phyloP scores from a whole-genome alignment of 306 rosid genomes.

The Acmispon strigosus region DNA sequence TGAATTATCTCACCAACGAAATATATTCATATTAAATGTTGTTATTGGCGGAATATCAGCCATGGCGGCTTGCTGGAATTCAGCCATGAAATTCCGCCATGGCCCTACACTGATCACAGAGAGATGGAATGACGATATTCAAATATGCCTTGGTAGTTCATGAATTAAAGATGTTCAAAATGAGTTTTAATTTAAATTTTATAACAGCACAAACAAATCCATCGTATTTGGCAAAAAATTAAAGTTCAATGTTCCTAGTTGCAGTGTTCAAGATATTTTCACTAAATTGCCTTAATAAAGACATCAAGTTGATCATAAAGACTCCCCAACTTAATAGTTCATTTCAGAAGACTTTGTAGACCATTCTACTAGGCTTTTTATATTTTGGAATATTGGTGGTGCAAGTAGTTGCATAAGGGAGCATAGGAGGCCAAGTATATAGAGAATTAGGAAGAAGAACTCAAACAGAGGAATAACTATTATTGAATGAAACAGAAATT shows the following conservation, averaged over 20 bases:
- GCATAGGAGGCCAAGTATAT: neutral
- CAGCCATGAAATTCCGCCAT: no score
- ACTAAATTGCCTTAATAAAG: neutral
- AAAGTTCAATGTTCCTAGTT: neutral
- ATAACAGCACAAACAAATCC: neutral
- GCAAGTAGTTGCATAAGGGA: neutral
- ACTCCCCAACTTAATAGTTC: neutral
- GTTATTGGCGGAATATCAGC: no score
- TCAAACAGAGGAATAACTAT: no score
- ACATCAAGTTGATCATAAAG: neutral
- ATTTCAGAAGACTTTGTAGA: neutral
- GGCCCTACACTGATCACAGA: neutral
- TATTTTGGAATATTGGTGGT: neutral
- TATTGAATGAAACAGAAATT: no score
- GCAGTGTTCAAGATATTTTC: constrained; percentile 8
- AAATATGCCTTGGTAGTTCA: neutral
- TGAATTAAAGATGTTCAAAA: neutral
- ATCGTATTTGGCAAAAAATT: neutral
- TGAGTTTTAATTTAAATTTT: neutral
- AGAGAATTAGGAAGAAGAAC: no score
- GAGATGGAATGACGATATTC: neutral
- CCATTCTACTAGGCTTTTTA: neutral
- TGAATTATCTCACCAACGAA: neutral
- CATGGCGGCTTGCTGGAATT: no score
- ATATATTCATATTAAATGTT: constrained; percentile 4